Evolutionary conservation across 2,329 filamentous ascomycete species (phyloP).

Genomic region (Scopulariopsis brevicaulis): DNA sequence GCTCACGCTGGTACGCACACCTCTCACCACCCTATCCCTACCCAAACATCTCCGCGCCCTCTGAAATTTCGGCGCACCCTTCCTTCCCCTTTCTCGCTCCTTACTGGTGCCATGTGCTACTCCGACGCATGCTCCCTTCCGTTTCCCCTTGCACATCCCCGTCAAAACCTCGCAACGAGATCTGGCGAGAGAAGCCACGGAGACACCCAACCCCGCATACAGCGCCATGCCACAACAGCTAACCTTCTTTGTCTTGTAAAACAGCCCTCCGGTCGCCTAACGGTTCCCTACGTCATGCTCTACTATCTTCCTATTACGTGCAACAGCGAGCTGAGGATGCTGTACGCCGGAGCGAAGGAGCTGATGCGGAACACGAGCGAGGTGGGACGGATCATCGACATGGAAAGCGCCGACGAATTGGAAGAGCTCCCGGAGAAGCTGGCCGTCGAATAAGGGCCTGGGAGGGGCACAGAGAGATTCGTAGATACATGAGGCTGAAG

Average conservation of each 20-base stretch:
- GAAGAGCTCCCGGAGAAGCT: constrained; percentile 66
- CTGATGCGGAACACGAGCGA: constrained; percentile 88
- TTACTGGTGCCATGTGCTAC: not conserved
- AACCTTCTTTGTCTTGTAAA: constrained; percentile 6
- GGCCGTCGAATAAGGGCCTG: constrained; percentile 15
- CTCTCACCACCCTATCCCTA: not conserved
- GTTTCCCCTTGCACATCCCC: not conserved
- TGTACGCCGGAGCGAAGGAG: constrained; percentile 94
- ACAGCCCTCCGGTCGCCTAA: constrained; percentile 69
- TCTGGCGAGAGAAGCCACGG: not conserved
- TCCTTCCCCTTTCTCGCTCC: not conserved
- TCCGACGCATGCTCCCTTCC: not conserved
- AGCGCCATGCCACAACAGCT: not conserved
- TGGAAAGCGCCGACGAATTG: constrained; percentile 70
- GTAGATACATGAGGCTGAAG: constrained; percentile 1
- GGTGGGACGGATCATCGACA: constrained; percentile 78
- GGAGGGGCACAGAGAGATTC: not conserved
- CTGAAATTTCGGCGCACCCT: not conserved
- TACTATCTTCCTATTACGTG: constrained; percentile 92
- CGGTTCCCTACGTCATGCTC: constrained; percentile 86
- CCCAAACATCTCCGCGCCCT: not conserved
- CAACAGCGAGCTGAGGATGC: constrained; percentile 78
- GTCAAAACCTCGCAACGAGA: not conserved
- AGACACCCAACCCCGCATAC: not conserved
- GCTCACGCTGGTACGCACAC: constrained; percentile 57